Base-by-base conservation (phyloP, 352 stramenopile species). In the Pythium brassicae region DNA sequence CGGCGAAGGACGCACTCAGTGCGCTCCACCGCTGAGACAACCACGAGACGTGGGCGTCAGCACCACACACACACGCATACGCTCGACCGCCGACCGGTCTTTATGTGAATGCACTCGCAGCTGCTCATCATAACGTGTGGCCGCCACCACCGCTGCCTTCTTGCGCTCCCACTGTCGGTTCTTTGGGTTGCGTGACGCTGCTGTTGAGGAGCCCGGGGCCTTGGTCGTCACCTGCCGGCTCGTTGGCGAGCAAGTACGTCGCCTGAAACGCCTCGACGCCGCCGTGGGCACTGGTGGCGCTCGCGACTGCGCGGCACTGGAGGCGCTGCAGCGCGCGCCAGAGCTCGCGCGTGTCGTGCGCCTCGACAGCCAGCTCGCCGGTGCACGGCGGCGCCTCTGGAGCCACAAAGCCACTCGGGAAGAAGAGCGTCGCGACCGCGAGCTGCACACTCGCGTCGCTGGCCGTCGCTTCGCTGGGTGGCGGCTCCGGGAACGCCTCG, bases 361-460 rank as follows among this genome's bases (percentile, higher is more conserved):
- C 53, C 64, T 88, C 80, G 20, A 83, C 66, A 12, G 34, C 50
- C 26, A 90, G 52, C 29, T 90, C 77, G 3, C 80, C 77, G 43
- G 80, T 74, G 3, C 44, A 43, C 29, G 78, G 71, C 0, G 71
- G 54, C 19, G 53, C 35, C 10, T 56, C 51, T 1, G 44, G 47
- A 5, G 71, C 70, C 6, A 74, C 45, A 6, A 87, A 53, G n/a
- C 71, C 66, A 15, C 35, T 47, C 1, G 77, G 74, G n/a, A 71
- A 71, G 35, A 86, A 27, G 6, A 84, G 59, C 23, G 53, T 55
- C 46, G 69, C 40, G 4, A 83, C 17, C 12, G 27, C 37, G n/a
- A 74, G 52, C 3, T 12, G 20, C 40, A 55, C 23, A 19, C 26
- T 26, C n/a, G 34, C 19, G 42, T 7, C 11, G 1, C 20, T 17